Evolutionary conservation across 2,329 filamentous ascomycete species (phyloP).

Genomic region (Bipolaris sorokiniana): DNA sequence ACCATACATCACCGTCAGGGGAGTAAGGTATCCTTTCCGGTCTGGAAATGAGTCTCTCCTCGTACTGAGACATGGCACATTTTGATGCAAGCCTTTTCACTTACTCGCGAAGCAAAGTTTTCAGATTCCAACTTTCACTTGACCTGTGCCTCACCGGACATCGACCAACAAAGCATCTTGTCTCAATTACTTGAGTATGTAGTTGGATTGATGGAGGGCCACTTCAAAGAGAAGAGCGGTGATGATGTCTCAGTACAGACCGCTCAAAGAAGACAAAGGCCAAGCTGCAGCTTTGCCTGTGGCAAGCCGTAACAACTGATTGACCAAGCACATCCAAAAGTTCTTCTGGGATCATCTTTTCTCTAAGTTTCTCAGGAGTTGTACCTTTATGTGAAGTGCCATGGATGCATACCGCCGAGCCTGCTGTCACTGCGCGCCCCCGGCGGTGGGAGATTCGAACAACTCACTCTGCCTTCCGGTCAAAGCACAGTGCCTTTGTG

Average conservation of each 20-base stretch:
- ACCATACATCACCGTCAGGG: not conserved
- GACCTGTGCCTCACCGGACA: constrained; percentile 29
- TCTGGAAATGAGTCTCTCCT: not conserved
- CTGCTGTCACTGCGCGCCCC: constrained; percentile 30
- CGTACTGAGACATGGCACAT: constrained; percentile 18
- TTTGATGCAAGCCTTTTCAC: constrained; percentile 22
- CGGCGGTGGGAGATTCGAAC: constrained; percentile 41
- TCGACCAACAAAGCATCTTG: constrained; percentile 25
- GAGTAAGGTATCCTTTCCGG: not conserved
- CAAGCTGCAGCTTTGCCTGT: constrained; percentile 31
- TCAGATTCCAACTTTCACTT: constrained; percentile 19
- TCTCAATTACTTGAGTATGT: constrained; percentile 17
- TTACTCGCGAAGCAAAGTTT: constrained; percentile 9
- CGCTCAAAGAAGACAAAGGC: constrained; percentile 28
- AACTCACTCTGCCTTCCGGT: constrained; percentile 32
- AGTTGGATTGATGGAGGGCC: constrained; percentile 20
- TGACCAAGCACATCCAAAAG: constrained; percentile 10
- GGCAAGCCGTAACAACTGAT: constrained; percentile 21
- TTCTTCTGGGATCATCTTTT: constrained; percentile 18
- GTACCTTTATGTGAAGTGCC: constrained; percentile 16
- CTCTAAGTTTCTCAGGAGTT: constrained; percentile 17
- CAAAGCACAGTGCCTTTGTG: constrained; percentile 17
- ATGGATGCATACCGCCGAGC: constrained; percentile 17
- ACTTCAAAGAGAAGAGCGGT: constrained; percentile 22
- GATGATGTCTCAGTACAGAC: constrained; percentile 40